Percentiles rank a stretch among this genome's conserved stretches.
Evolutionary conservation across 148 eudicot genomes (phyloP).

Genomic region (Vaccinium darrowii): DNA sequence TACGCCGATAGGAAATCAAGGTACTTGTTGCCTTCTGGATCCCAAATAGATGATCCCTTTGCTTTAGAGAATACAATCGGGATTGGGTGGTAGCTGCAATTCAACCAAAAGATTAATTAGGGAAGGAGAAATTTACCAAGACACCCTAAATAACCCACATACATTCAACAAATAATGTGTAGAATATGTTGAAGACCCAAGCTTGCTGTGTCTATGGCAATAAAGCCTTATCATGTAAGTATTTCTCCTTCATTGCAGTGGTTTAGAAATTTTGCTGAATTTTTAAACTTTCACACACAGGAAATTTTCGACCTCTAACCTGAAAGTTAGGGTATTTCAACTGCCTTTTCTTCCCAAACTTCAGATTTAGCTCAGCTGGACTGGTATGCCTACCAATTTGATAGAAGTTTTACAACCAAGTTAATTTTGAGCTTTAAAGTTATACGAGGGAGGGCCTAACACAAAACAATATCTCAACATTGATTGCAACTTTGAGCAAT

Average conservation of each 20-base stretch:
- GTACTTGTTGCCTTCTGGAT: slow-evolving; percentile 97
- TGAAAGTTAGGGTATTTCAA: neutral
- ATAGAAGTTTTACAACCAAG: neutral
- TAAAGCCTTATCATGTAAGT: neutral
- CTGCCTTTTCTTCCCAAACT: neutral
- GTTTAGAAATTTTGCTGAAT: neutral
- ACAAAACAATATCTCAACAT: neutral
- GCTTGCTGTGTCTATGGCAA: neutral
- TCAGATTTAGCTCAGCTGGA: neutral
- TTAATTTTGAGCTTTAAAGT: neutral
- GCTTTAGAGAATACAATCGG: slow-evolving; percentile 93
- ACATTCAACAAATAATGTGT: neutral
- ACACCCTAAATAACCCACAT: neutral
- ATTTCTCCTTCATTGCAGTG: neutral
- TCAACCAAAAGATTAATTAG: slow-evolving; percentile 17
- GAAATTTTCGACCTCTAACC: neutral
- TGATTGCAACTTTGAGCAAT: neutral
- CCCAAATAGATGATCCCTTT: slow-evolving; percentile 84
- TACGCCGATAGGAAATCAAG: slow-evolving; percentile 93
- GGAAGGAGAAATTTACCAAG: slow-evolving; percentile 1
- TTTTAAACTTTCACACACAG: neutral
- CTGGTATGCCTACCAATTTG: neutral
- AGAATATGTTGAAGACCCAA: neutral
- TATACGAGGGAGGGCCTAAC: neutral
- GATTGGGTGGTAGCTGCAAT: slow-evolving; percentile 88